phyloP scores from a whole-genome alignment of 768 basidiomycete species.

The Amanita jacksonii region DNA sequence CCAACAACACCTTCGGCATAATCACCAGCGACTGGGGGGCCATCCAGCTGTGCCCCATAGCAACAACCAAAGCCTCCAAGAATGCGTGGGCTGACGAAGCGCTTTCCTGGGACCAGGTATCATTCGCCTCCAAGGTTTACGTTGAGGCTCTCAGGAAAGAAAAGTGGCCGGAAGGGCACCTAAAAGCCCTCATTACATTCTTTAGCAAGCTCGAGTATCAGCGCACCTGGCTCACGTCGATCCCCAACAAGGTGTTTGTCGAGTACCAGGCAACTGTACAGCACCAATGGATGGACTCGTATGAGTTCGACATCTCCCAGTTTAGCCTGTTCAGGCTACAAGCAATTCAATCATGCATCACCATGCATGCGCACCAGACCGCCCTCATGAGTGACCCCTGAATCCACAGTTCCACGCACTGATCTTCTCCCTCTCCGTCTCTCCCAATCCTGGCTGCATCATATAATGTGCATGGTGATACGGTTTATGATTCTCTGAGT shows the following conservation, averaged over 20 bases:
- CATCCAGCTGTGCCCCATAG: not conserved
- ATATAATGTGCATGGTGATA: too few species aligned
- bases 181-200: not conserved
- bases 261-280: not conserved
- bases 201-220: not conserved
- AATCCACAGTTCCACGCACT: too few species aligned
- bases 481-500: too few species aligned
- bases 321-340: not conserved
- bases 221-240: not conserved
- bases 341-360: not conserved
- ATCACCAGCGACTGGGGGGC: not conserved
- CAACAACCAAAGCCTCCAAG: not conserved
- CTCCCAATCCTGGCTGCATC: too few species aligned
- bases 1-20: constrained; percentile 8
- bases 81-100: not conserved
- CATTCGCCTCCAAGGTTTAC: constrained; percentile 1
- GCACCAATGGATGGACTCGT: not conserved
- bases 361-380: constrained; percentile 2
- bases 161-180: not conserved
- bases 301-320: not conserved
- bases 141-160: not conserved
- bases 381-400: not conserved
- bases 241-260: not conserved
- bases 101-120: constrained; percentile 2
- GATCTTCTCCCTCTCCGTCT: too few species aligned